Evolutionary conservation across 352 stramenopile genomes (phyloP).

Genomic region (Phytopythium chamaehyphon): DNA sequence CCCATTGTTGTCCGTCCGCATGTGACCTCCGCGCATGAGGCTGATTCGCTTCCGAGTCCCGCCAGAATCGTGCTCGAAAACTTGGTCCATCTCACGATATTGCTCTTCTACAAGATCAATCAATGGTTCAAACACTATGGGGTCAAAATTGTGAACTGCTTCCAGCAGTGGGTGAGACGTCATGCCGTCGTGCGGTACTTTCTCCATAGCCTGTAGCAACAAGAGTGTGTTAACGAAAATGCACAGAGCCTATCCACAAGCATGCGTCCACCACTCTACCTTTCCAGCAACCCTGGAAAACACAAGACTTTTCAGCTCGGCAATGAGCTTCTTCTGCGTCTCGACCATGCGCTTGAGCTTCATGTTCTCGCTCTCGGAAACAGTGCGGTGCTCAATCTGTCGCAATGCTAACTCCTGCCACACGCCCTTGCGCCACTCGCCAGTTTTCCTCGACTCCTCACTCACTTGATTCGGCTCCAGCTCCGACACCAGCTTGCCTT

Average conservation of each 20-base stretch:
- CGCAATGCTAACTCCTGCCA: slow-evolving; percentile 1
- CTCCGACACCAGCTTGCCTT: background rate
- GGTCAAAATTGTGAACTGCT: background rate
- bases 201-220: slow-evolving; percentile 1
- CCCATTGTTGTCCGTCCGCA: background rate
- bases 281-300: background rate
- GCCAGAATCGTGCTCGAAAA: background rate
- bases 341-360: background rate
- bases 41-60: background rate
- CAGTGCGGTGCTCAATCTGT: background rate
- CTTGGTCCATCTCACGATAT: background rate
- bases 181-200: background rate
- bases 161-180: background rate
- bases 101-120: background rate
- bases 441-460: background rate
- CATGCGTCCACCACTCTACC: background rate
- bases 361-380: background rate
- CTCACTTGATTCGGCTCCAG: background rate
- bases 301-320: background rate
- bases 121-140: background rate
- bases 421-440: background rate
- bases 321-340: background rate
- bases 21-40: background rate
- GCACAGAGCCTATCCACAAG: too few species aligned
- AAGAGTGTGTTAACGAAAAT: too few species aligned